Evolutionary conservation across 352 stramenopile species (phyloP).

Genomic region (Pseudoperonospora humuli): DNA sequence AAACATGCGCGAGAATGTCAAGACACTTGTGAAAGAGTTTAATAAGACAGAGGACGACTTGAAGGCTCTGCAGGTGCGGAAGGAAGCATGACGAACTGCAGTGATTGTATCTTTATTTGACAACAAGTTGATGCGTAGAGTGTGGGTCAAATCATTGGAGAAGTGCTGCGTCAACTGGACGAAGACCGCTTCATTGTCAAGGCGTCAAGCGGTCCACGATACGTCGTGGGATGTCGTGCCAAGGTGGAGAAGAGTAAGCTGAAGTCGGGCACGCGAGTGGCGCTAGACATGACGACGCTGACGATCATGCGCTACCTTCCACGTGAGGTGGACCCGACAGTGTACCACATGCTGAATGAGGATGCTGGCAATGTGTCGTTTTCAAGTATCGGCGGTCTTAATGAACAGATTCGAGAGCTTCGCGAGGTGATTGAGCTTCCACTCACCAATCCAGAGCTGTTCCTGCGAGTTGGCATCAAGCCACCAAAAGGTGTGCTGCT

Average conservation of each 20-base stretch:
- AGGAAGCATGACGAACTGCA: not conserved
- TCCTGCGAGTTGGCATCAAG: constrained; percentile 98
- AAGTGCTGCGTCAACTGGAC: constrained; percentile 97
- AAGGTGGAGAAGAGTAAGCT: constrained; percentile 94
- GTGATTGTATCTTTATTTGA: not conserved
- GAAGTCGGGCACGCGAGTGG: constrained; percentile 95
- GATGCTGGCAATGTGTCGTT: constrained; percentile 96
- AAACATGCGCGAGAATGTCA: constrained; percentile 94
- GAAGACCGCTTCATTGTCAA: constrained; percentile 99
- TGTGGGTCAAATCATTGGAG: constrained; percentile 98
- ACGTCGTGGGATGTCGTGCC: constrained; percentile 95
- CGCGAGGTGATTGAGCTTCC: constrained; percentile 97
- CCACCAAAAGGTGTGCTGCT: constrained; percentile 96
- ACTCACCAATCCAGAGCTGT: constrained; percentile 98
- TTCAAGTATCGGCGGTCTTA: constrained; percentile 96
- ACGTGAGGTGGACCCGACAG: constrained; percentile 97
- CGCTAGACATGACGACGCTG: constrained; percentile 99
- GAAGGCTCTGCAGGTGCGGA: constrained; percentile 83
- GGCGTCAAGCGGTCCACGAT: constrained; percentile 94
- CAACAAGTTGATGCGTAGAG: constrained; percentile 62
- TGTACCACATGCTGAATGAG: constrained; percentile 99
- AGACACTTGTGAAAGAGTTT: constrained; percentile 92
- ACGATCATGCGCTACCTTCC: constrained; percentile 99
- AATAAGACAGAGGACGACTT: constrained; percentile 99
- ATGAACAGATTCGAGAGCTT: constrained; percentile 98